These are phyloP conservation scores for Auricularia auricula-judae DNA, from an alignment of 768 basidiomycete genomes.

Conservation along the genomic window DNA sequence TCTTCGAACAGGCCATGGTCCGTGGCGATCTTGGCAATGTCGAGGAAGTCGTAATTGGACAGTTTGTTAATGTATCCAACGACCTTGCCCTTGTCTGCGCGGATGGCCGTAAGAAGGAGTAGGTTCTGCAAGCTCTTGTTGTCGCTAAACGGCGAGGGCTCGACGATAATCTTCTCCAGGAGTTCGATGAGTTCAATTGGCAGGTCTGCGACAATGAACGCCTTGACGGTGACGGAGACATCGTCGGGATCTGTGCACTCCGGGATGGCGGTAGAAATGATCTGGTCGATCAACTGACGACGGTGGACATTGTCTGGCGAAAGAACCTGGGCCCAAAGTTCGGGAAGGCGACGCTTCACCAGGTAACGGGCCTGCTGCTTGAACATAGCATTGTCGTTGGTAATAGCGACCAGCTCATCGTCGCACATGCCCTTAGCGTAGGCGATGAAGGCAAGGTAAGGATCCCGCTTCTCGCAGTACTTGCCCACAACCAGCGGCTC, in stretches of 20 bases:
- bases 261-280: constrained; percentile 89
- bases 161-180: constrained; percentile 96
- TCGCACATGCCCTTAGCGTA: constrained; percentile 99
- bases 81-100: constrained; percentile 97
- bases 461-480: constrained; percentile 98
- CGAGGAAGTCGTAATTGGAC: constrained; percentile 85
- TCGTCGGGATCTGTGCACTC: constrained; percentile 98
- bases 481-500: constrained; percentile 96
- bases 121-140: constrained; percentile 96
- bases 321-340: constrained; percentile 95
- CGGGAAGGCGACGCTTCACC: constrained; percentile 88
- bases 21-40: constrained; percentile 94
- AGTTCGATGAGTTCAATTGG: constrained; percentile 95
- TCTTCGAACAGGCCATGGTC: constrained; percentile 95
- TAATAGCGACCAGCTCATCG: constrained; percentile 91
- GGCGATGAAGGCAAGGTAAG: constrained; percentile 96
- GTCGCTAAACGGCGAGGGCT: constrained; percentile 95
- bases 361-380: constrained; percentile 98
- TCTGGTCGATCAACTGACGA: constrained; percentile 88
- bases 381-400: constrained; percentile 99
- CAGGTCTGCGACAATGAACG: constrained; percentile 93
- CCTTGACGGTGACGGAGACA: constrained; percentile 96
- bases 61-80: constrained; percentile 97
- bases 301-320: constrained; percentile 82
- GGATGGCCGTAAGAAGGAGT: constrained; percentile 87